Base-by-base conservation (phyloP, 75 land plant species). In the Pseudotsuga menziesii region DNA sequence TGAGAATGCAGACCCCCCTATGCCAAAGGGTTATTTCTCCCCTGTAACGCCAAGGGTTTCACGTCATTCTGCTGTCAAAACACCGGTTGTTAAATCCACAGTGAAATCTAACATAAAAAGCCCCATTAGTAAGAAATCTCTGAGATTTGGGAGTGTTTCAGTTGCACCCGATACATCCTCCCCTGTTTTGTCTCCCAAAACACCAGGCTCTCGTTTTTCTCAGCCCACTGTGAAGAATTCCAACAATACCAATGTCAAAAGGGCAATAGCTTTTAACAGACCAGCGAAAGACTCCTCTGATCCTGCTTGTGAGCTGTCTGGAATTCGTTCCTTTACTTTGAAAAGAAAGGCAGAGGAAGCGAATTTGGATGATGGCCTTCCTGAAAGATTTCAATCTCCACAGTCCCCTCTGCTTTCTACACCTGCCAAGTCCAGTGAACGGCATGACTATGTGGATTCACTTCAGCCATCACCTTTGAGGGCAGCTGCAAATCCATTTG, bases 1-100 rank as follows among this genome's bases (percentile, higher is more conserved):
- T 12, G 70, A 66, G 6, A 66, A 35, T 35, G 27, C 41, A 64
- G 32, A 17, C 35, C 16, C n/a, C 3, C 1, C 44, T 4, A 16
- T 36, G 70, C 15, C 14, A 32, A 66, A 29, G 35, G 41, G 70
- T 35, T 66, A 20, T 29, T 66, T 66, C 19, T 35, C 70, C n/a
- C 36, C 41, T 20, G 17, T 39, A 35, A 66, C 70, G 5, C 41
- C 36, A 4, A 7, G 70, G 20, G 70, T 66, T 66, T 20, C 4
- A 4, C 44, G 48, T 39, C 44, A 67, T 67, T 67, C 48, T 67
- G 48, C 71, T 67, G 44, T 36, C n/a, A 67, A 69, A 29, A 69
- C 72, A 39, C 72, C 72, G 15, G 72, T 35, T 4, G 67, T 32
- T 63, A 63, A 29, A 5, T 15, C 67, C 39, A 16, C 32, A 29